phyloP scores from a whole-genome alignment of 2,329 filamentous ascomycete species.

The Diaporthe sp. region DNA sequence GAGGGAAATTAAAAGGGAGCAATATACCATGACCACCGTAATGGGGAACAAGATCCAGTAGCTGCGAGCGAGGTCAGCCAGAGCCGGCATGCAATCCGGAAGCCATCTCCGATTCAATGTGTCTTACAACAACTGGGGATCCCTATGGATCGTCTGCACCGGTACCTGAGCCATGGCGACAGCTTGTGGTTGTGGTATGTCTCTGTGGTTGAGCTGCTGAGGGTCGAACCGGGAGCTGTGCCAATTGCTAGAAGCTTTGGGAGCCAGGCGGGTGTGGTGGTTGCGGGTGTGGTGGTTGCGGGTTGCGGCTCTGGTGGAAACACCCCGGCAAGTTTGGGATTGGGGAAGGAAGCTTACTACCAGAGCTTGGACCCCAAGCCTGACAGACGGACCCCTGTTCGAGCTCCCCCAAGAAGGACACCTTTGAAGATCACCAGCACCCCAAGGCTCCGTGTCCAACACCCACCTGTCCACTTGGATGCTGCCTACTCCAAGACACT shows the following conservation, averaged over 20 bases:
- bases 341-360: constrained; percentile 16
- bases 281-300: too few species aligned
- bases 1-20: background rate
- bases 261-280: background rate
- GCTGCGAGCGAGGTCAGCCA: constrained; percentile 61
- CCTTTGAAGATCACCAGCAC: constrained; percentile 31
- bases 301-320: constrained; percentile 2
- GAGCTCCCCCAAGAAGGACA: constrained; percentile 32
- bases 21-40: constrained; percentile 89
- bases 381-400: background rate
- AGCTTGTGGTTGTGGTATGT: constrained; percentile 15
- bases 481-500: background rate
- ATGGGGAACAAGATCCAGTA: constrained; percentile 99
- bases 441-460: background rate
- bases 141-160: constrained; percentile 96
- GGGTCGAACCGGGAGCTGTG: constrained; percentile 10
- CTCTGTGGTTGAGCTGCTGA: constrained; percentile 11
- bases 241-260: background rate
- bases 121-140: constrained; percentile 95
- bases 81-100: constrained; percentile 19
- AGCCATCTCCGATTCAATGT: constrained; percentile 8
- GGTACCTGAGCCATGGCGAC: constrained; percentile 82
- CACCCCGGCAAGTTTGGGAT: constrained; percentile 14
- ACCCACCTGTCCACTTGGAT: constrained; percentile 4
- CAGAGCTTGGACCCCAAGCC: constrained; percentile 11